Evolutionary conservation across 768 basidiomycete species (phyloP).

Genomic region (Exidia glandulosa): DNA sequence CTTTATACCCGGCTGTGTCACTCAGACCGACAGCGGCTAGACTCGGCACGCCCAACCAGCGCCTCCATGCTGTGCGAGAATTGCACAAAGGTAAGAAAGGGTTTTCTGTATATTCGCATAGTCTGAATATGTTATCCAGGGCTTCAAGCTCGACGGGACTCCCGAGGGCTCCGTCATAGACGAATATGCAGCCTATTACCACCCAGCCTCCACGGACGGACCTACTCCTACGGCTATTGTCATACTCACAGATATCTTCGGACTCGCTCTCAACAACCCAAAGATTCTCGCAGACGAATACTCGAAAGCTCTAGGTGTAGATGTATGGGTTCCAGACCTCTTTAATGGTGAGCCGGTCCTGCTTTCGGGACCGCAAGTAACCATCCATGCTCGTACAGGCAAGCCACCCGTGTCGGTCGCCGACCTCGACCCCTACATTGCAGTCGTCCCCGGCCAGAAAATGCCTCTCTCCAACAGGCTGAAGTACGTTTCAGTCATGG

Average conservation of each 20-base stretch:
- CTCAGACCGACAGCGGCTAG: no score
- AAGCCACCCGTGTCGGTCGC: constrained; percentile 17
- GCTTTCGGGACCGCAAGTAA: not conserved
- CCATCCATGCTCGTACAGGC: constrained; percentile 12
- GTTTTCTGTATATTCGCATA: not conserved
- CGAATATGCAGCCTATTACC: constrained; percentile 33
- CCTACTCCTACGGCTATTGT: constrained; percentile 31
- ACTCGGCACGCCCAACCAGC: no score
- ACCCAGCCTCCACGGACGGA: constrained; percentile 18
- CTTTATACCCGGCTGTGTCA: no score
- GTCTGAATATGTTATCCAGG: not conserved
- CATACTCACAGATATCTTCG: constrained; percentile 47
- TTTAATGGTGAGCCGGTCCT: constrained; percentile 42
- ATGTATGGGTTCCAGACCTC: constrained; percentile 55
- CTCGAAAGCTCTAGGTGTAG: constrained; percentile 36
- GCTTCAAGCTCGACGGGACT: constrained; percentile 16
- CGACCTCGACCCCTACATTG: constrained; percentile 18
- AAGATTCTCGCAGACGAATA: constrained; percentile 49
- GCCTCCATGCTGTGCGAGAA: not conserved
- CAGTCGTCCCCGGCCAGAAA: constrained; percentile 18
- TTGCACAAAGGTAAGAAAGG: not conserved
- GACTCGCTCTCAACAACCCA: constrained; percentile 37
- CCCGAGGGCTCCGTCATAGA: constrained; percentile 29
- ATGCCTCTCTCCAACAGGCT: constrained; percentile 10
- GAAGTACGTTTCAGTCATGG: constrained; percentile 9